phyloP scores from a whole-genome alignment of 352 stramenopile species.

The Phytophthora palmivora region DNA sequence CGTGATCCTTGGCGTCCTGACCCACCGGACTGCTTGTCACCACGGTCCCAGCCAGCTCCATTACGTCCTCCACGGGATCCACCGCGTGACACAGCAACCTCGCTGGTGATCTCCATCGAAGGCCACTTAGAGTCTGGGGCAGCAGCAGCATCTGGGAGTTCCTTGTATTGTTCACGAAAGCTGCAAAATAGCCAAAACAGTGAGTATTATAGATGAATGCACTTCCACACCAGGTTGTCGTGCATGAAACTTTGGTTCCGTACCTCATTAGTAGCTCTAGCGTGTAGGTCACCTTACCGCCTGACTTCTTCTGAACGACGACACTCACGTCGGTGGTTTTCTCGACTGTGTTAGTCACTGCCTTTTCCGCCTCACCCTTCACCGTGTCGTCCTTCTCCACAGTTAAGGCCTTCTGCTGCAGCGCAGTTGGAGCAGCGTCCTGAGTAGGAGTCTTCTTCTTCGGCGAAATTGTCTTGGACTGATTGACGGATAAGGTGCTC shows the following conservation, averaged over 20 bases:
- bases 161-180: conserved; percentile 65
- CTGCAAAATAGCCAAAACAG: conserved; percentile 33
- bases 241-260: conserved; percentile 3
- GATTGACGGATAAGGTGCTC: conserved; percentile 13
- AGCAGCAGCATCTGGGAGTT: conserved; percentile 49
- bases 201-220: conserved; percentile 3
- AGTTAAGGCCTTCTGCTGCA: conserved; percentile 29
- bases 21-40: conserved; percentile 55
- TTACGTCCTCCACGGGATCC: conserved; percentile 49
- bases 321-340: conserved; percentile 47
- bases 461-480: conserved; percentile 26
- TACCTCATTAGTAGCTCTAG: conserved; percentile 66
- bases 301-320: conserved; percentile 38
- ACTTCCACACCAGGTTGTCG: conserved; percentile 1
- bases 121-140: conserved; percentile 62
- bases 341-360: conserved; percentile 18
- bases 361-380: conserved; percentile 17
- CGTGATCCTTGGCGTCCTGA: conserved; percentile 64
- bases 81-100: conserved; percentile 55
- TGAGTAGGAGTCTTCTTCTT: conserved; percentile 25
- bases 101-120: conserved; percentile 72
- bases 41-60: conserved; percentile 67
- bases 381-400: conserved; percentile 23
- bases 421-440: conserved; percentile 13
- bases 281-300: conserved; percentile 65